Base-by-base conservation (phyloP, 768 basidiomycete genomes). In the Hygrophoropsis aurantiaca region DNA sequence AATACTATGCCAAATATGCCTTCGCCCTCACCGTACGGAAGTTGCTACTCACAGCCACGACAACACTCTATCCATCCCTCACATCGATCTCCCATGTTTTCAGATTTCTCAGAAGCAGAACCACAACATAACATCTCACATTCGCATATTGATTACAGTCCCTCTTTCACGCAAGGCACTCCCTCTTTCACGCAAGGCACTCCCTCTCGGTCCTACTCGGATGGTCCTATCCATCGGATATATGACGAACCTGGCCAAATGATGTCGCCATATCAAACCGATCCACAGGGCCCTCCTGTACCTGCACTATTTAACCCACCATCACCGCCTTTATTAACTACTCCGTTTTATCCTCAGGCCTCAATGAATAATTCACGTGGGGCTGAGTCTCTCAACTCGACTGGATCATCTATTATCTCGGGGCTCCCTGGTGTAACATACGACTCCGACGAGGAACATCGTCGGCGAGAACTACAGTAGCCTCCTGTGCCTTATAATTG, bases 261-360 rank as follows among this genome's bases (percentile, higher is more conserved):
- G 34, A 18, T 44, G 4, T 42, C 46, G 24, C 33, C 56, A 25
- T 59, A 57, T n/a, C 46, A 50, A n/a, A 16, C 44, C 18, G 37
- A 27, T 16, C 20, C 53, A 41, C 51, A 51, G n/a, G 50, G n/a
- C 7, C 44, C 41, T 30, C 39, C 42, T 33, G 44, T 34, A 24
- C 41, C 46, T 10, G 42, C 45, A 5, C 40, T 54, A 25, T 58
- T 58, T 32, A 43, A 39, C 30, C 50, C 58, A 3, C 50, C 54
- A 8, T 64, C 65, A 5, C 62, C 57, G 9, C 61, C 65, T 34
- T 44, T 62, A 24, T 46, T 60, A 25, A 61, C 59, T 13, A 59
- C 64, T 20, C 55, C 65, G 18, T 70, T 66, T 50, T 60, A 67
- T 39, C 62, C 69, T 16, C 20, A 51, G 11, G 50, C 52, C 39